These are phyloP conservation scores for Phragmites australis DNA, from an alignment of 176 grass and related monocot genomes.

Conservation along the genomic window DNA sequence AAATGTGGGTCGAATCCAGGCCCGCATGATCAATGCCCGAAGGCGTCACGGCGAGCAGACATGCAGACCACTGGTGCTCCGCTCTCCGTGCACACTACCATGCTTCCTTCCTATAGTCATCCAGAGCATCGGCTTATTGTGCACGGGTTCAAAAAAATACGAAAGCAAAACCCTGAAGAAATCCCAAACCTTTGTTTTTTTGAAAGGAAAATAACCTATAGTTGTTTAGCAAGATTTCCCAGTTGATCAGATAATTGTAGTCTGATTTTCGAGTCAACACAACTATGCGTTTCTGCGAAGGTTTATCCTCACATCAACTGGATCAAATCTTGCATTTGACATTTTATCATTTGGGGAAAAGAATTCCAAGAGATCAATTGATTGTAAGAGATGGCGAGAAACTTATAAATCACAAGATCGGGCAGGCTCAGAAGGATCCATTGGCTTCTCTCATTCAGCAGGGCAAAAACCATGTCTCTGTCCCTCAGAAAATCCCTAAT, in stretches of 20 bases:
- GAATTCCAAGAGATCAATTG: not conserved
- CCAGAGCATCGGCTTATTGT: constrained; percentile 97
- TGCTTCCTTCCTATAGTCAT: constrained; percentile 66
- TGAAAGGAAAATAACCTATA: not conserved
- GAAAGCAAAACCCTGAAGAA: not conserved
- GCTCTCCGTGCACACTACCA: constrained; percentile 82
- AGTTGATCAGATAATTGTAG: constrained; percentile 99
- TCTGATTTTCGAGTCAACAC: constrained; percentile 74
- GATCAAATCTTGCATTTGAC: not conserved
- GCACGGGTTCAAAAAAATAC: not conserved
- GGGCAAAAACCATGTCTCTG: constrained; percentile 17
- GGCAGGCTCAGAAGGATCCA: constrained; percentile 97
- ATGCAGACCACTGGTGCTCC: constrained; percentile 46
- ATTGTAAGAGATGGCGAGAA: not conserved
- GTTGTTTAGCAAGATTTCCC: not conserved
- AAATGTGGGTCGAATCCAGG: constrained; percentile 80
- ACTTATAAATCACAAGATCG: not conserved
- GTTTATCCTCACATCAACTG: constrained; percentile 70
- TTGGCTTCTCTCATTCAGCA: constrained; percentile 78
- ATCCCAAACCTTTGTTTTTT: accelerated
- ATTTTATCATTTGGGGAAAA: not conserved
- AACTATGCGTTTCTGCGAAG: constrained; percentile 54
- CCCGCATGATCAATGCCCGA: constrained; percentile 73
- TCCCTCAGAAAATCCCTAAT: constrained; percentile 67
- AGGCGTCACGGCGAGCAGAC: constrained; percentile 88